Percentiles rank a stretch among this genome's conserved stretches.
phyloP scores from a whole-genome alignment of 1,284 basidiomycete genomes.

The Cystobasidium slooffiae region DNA sequence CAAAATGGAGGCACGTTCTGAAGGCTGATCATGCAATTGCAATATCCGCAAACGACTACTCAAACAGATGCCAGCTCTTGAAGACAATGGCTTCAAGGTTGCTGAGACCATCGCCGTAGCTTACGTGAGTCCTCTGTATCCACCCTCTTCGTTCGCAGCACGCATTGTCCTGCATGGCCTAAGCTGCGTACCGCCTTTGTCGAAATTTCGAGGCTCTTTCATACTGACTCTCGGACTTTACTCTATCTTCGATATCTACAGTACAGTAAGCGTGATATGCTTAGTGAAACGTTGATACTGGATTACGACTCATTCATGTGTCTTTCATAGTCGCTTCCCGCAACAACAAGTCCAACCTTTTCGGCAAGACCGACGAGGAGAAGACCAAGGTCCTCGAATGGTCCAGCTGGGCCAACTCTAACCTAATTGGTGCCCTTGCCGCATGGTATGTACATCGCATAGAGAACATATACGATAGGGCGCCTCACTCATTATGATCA shows the following conservation, averaged over 20 bases:
- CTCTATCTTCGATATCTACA: constrained; percentile 64
- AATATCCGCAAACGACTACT: neutral
- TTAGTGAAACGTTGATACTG: neutral
- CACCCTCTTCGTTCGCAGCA: constrained; percentile 25
- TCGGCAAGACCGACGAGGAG: constrained; percentile 49
- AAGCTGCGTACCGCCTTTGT: neutral
- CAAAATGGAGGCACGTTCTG: neutral
- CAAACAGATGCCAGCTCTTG: constrained; percentile 79
- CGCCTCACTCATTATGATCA: constrained; percentile 65
- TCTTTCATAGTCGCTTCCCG: constrained; percentile 19
- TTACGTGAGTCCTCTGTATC: constrained; percentile 68
- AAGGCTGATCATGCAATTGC: constrained; percentile 36
- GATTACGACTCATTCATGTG: neutral
- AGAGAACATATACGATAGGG: neutral
- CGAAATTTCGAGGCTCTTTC: constrained; percentile 9
- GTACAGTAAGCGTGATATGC: constrained; percentile 34
- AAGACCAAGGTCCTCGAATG: constrained; percentile 50
- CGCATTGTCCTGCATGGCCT: neutral
- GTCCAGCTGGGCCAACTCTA: constrained; percentile 45
- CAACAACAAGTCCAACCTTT: constrained; percentile 49
- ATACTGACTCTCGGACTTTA: constrained; percentile 58
- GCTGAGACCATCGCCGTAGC: constrained; percentile 81
- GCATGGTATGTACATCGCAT: constrained; percentile 53
- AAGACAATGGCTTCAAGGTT: constrained; percentile 76
- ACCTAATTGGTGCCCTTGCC: constrained; percentile 1